Conservation (phyloP, 768 basidiomycete genomes). For the Strobilomyces confusus region DNA sequence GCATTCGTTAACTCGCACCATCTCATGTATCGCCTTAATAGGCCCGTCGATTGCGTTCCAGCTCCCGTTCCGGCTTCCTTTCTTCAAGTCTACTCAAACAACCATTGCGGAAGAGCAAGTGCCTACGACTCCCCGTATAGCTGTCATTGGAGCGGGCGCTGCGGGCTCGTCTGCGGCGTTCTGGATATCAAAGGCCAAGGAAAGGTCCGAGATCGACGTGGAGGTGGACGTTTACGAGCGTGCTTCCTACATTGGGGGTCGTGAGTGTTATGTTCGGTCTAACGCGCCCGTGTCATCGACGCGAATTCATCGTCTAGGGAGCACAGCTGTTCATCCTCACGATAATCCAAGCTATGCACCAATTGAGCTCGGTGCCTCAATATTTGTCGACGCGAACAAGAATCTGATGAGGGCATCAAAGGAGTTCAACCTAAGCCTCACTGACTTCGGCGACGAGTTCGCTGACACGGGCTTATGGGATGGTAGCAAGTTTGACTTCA, state of each 20-base stretch:
- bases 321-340: constrained; percentile 74
- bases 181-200: constrained; percentile 77
- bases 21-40: constrained; percentile 22
- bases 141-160: constrained; percentile 89
- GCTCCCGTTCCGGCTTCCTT: constrained; percentile 54
- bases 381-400: constrained; percentile 76
- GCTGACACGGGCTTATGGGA: constrained; percentile 72
- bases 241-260: constrained; percentile 72
- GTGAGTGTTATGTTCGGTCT: constrained; percentile 48
- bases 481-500: constrained; percentile 64
- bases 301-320: constrained; percentile 45
- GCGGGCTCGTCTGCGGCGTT: constrained; percentile 80
- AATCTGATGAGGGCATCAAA: constrained; percentile 70
- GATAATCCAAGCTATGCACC: constrained; percentile 51
- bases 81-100: constrained; percentile 41
- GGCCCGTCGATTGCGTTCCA: constrained; percentile 33
- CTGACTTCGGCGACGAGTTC: constrained; percentile 47
- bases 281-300: background rate
- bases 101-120: constrained; percentile 16
- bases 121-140: constrained; percentile 51
- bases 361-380: constrained; percentile 83
- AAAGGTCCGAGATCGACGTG: constrained; percentile 62
- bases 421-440: constrained; percentile 69
- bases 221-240: constrained; percentile 85
- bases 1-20: constrained; percentile 13